These are phyloP conservation scores for Pythium phragmiticola DNA, from an alignment of 352 stramenopile species.

Conservation along the genomic window DNA sequence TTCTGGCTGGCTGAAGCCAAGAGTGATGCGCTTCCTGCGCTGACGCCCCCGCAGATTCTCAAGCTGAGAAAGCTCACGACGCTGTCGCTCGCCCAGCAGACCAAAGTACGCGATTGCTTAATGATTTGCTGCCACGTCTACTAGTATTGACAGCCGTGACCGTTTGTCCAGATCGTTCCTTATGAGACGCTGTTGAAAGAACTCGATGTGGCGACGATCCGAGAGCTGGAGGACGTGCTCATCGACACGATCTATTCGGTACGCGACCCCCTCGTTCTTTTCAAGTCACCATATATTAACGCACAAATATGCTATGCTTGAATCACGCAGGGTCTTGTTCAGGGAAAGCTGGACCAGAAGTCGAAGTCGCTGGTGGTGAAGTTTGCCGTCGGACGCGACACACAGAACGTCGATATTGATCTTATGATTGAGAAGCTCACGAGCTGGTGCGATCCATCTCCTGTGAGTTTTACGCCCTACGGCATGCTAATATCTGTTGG, in stretches of 20 bases:
- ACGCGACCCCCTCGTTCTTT: not conserved
- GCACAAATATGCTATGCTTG: not conserved
- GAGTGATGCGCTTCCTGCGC: conserved; percentile 56
- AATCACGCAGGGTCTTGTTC: conserved; percentile 64
- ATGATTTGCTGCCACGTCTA: not conserved
- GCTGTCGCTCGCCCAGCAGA: conserved; percentile 80
- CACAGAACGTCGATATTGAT: conserved; percentile 80
- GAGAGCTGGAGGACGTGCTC: conserved; percentile 91
- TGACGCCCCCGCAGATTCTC: conserved; percentile 68
- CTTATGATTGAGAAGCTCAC: conserved; percentile 88
- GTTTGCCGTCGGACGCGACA: conserved; percentile 88
- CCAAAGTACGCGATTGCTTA: conserved; percentile 51
- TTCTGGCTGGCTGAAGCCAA: conserved; percentile 30
- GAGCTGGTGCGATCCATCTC: conserved; percentile 51
- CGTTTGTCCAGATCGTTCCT: conserved; percentile 56
- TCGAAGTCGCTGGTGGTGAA: conserved; percentile 78
- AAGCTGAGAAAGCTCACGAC: conserved; percentile 91
- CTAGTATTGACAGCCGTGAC: not conserved
- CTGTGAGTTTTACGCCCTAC: not conserved
- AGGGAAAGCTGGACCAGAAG: conserved; percentile 91
- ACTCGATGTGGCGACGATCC: conserved; percentile 75
- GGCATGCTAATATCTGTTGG: not conserved
- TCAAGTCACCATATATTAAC: not conserved
- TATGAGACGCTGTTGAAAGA: conserved; percentile 80
- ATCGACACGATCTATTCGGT: conserved; percentile 94